Base-by-base conservation (phyloP, 768 basidiomycete species). In the Coprinellus aureogranulatus region DNA sequence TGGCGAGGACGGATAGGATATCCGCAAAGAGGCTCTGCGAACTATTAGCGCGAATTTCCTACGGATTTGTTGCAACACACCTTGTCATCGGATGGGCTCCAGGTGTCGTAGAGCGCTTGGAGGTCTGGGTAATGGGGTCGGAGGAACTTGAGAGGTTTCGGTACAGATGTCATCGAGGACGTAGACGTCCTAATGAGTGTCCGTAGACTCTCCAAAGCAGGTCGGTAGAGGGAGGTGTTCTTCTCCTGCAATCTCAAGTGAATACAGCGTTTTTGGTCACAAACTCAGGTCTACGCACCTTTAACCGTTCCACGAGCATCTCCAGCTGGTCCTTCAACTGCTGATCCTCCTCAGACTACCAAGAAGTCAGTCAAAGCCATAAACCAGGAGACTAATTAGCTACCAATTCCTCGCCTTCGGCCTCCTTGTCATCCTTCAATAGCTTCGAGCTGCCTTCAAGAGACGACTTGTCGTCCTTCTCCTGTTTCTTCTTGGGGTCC, bases 121-220 rank as follows among this genome's bases (percentile, higher is more conserved):
- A 96, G 82, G 57, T 85, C 87, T 48, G 89, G 90, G 70, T 96
- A 99, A 69, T 94, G 89, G 31, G 94, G 95, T 55, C 94, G 88
- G 28, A 99, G 82, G 75, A 99, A 99, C 76, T 99, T 99, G 57
- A 99, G 82, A 27, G 97, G 97, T 77, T 99, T 98, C 1, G 97
- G 97, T 10, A 99, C 96, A 23, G 94, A 95, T 11, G 97, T 99
- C 96, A 99, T 98, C 5, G 94, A 97, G 16, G 92, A 95, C 3
- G 97, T 99, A 11, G 94, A 94, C 5, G 96, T 98, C 67, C 93
- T 82, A 67, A 98, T 98, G 42, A 98, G 79, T 6, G 90, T 94
- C 48, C 96, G 85, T 10, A 99, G 81, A 3, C 93, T 93, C 76
- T 99, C 96, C 14, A 99, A 81, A 26, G 96, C 94, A 23, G 95